Percentiles rank a stretch among this genome's conserved stretches.
These are phyloP conservation scores for Tubosaeta sp. DNA, from an alignment of 768 basidiomycete genomes.

Conservation along the genomic window DNA sequence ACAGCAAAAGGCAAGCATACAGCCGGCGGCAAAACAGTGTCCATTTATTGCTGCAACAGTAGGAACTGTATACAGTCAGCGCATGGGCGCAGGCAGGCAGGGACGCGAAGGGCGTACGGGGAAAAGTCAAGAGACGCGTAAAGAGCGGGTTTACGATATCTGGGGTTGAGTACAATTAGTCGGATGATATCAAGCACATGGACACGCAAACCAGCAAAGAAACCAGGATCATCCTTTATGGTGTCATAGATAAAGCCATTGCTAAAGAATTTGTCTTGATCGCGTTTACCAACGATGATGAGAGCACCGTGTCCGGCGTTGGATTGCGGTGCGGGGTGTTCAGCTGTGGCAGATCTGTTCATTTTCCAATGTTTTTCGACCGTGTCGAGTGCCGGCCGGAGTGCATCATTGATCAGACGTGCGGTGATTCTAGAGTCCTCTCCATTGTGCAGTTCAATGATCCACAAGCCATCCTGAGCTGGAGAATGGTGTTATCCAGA, in stretches of 20 bases:
- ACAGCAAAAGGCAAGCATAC: conserved; percentile 74
- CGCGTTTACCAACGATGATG: conserved; percentile 68
- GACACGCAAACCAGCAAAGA: conserved; percentile 55
- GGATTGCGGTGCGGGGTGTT: conserved; percentile 31
- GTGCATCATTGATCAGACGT: conserved; percentile 50
- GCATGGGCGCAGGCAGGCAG: not conserved
- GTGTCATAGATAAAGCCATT: conserved; percentile 71
- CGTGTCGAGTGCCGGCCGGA: conserved; percentile 66
- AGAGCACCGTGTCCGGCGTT: conserved; percentile 57
- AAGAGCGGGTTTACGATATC: conserved; percentile 74
- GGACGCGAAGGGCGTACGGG: conserved; percentile 47
- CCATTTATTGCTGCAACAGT: conserved; percentile 79
- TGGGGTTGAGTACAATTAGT: conserved; percentile 25
- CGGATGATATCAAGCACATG: not conserved
- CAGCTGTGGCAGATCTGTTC: conserved; percentile 42
- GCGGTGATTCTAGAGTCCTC: conserved; percentile 66
- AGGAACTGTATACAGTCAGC: conserved; percentile 49
- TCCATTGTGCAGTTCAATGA: conserved; percentile 78
- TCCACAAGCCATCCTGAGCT: conserved; percentile 58
- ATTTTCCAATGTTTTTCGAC: conserved; percentile 72
- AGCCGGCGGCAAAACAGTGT: conserved; percentile 81
- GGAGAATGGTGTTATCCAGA: not conserved
- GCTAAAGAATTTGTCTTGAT: conserved; percentile 87
- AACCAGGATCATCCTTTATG: conserved; percentile 48
- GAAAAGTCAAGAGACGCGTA: conserved; percentile 65